phyloP scores from a whole-genome alignment of 2,329 filamentous ascomycete species.

The Fusarium equiseti region DNA sequence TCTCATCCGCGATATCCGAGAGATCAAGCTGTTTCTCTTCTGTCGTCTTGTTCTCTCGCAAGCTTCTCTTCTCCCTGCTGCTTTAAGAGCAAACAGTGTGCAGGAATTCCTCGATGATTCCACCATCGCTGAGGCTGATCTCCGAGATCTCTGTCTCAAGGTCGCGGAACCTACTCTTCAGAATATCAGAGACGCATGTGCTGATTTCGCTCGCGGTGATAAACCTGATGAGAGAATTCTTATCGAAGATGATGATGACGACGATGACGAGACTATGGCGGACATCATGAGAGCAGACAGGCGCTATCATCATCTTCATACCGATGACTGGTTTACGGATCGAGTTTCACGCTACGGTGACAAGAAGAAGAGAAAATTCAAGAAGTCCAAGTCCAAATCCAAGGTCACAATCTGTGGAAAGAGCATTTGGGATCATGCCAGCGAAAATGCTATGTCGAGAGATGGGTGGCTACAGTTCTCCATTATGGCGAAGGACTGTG shows the following conservation, averaged over 20 bases:
- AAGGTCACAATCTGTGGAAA: slow-evolving; percentile 47
- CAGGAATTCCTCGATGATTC: slow-evolving; percentile 46
- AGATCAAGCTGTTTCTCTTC: slow-evolving; percentile 49
- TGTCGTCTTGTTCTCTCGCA: slow-evolving; percentile 47
- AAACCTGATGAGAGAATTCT: slow-evolving; percentile 24
- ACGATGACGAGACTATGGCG: slow-evolving; percentile 23
- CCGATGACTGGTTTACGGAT: slow-evolving; percentile 39
- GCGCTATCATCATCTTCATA: slow-evolving; percentile 42
- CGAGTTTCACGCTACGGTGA: slow-evolving; percentile 2
- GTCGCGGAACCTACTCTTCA: slow-evolving; percentile 46
- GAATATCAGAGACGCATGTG: slow-evolving; percentile 48
- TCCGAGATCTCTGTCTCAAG: slow-evolving; percentile 48
- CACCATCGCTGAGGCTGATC: slow-evolving; percentile 42
- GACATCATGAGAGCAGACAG: slow-evolving; percentile 33
- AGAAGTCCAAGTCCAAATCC: slow-evolving; percentile 31
- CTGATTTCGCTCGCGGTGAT: slow-evolving; percentile 47
- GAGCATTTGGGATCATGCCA: slow-evolving; percentile 49
- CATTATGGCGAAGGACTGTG: slow-evolving; percentile 48
- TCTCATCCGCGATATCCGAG: slow-evolving; percentile 40
- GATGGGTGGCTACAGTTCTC: slow-evolving; percentile 52
- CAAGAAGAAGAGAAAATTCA: slow-evolving; percentile 4
- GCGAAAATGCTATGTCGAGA: slow-evolving; percentile 48
- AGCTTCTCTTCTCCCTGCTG: slow-evolving; percentile 45
- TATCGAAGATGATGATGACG: neutral
- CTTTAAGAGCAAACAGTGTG: slow-evolving; percentile 42